Evolutionary conservation across 495 filamentous ascomycete species (phyloP), one percentile per base, ranked within the genome.

Genomic region (Tuber microsphaerosporum): DNA sequence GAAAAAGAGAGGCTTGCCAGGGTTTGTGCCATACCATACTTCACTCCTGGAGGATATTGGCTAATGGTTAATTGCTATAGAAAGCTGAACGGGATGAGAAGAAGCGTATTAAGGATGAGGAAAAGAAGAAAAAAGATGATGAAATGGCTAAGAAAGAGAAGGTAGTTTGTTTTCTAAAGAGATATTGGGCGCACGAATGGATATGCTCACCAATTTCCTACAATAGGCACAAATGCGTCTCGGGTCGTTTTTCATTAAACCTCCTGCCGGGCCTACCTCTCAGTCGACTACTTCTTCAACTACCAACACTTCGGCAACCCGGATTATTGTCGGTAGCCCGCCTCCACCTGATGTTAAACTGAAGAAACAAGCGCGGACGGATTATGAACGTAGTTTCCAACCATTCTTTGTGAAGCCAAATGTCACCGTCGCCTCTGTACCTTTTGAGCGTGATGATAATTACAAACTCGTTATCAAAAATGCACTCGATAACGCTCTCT

Each of bases 321-420:
- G 17, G 61, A 75, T 22, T 69, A 74, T 39, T 76, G 85, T 61
- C 65, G 83, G 8, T 71, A 81, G n/a, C 73, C 81, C 2, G 42
- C 79, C 26, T 69, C 73, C 34, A 71, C 78, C 48, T 79, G 75
- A 71, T 77, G 44, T 22, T 73, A 77, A 16, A 72, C n/a, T 80
- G 2, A 74, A 77, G 68, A 81, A 84, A 70, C 80, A 85, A 17
- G 77, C 83, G 31, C 76, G 85, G 46, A 88, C 89, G 0, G 88
- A 90, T 65, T 98, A 96, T 79, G 85, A 92, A 22, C 88, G 88
- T 77, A 84, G 82, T 44, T 97, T 97, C 80, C 89, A 92, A 20
- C 88, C 91, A 0, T 97, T 96, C 84, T 93, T 91, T 75, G 77
- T 93, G 16, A 89, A 93, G 73, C 85, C 88, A 20, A 86, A 91